Percentiles rank a stretch among this genome's conserved stretches.
Evolutionary conservation across 2,329 filamentous ascomycete genomes (phyloP).

Genomic region (Sporothrix variecibatus): DNA sequence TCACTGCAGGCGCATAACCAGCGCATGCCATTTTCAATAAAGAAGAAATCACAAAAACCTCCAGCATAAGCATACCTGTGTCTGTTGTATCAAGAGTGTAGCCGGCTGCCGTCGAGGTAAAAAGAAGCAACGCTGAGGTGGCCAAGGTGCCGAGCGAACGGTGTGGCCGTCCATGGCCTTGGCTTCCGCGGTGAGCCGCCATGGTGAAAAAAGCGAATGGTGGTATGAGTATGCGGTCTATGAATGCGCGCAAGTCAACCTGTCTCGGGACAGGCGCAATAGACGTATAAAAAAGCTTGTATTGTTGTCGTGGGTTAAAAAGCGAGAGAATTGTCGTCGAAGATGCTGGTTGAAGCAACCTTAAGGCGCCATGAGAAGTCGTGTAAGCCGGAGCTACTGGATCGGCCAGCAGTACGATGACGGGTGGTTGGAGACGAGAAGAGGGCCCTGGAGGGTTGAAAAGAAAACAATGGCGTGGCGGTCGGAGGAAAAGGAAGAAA

Average conservation of each 20-base stretch:
- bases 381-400: conserved; percentile 15
- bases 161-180: conserved; percentile 9
- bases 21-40: background rate
- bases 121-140: conserved; percentile 1
- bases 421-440: background rate
- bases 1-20: background rate
- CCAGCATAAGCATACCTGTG: conserved; percentile 7
- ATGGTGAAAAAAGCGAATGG: background rate
- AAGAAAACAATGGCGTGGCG: background rate
- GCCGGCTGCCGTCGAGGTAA: background rate
- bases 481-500: background rate
- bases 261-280: background rate
- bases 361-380: conserved; percentile 17
- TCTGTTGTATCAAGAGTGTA: conserved; percentile 28
- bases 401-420: background rate
- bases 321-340: conserved; percentile 3
- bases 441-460: background rate
- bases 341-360: background rate
- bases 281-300: background rate
- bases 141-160: conserved; percentile 15
- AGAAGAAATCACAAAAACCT: background rate
- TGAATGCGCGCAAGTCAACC: background rate
- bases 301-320: background rate
- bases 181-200: background rate
- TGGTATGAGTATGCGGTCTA: background rate